Conservation (phyloP, 2,329 filamentous ascomycete species). For the Tothia fuscella region DNA sequence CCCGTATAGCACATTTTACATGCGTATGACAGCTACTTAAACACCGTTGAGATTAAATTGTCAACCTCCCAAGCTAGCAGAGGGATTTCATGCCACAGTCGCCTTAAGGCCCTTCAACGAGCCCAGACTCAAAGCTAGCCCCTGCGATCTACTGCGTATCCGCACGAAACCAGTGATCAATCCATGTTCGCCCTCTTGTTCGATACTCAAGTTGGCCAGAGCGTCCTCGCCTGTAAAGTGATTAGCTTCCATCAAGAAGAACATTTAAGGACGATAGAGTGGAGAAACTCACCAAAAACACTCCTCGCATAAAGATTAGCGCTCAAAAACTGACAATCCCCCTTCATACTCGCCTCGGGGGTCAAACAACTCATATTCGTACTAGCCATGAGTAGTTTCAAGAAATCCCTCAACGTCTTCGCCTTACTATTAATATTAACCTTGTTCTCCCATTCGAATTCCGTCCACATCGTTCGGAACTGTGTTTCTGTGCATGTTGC, state of each 20-base stretch:
- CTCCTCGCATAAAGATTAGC: constrained; percentile 94
- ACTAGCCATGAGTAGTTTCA: constrained; percentile 88
- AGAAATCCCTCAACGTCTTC: constrained; percentile 80
- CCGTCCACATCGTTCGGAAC: constrained; percentile 99
- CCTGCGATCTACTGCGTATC: constrained; percentile 94
- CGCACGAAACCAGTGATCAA: constrained; percentile 94
- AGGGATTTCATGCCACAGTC: constrained; percentile 1
- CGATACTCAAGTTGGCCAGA: constrained; percentile 91
- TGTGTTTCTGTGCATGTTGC: constrained; percentile 94
- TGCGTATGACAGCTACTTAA: too few species aligned
- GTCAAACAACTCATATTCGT: constrained; percentile 99
- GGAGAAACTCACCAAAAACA: constrained; percentile 74
- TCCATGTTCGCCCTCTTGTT: constrained; percentile 91
- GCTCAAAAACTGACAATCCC: constrained; percentile 94
- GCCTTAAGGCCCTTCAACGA: constrained; percentile 81
- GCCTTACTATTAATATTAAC: constrained; percentile 99
- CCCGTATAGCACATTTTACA: too few species aligned
- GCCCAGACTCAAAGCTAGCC: constrained; percentile 82
- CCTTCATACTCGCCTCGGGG: constrained; percentile 89
- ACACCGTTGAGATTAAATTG: background rate
- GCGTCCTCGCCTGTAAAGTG: constrained; percentile 77
- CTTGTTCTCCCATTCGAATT: constrained; percentile 99
- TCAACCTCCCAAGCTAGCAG: background rate
- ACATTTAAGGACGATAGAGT: constrained; percentile 1
- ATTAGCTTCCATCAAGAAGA: constrained; percentile 4